Evolutionary conservation across 208 protist genomes (phyloP), one percentile per base, ranked within the genome.

Genomic region (Wallacemonas rigidus): DNA sequence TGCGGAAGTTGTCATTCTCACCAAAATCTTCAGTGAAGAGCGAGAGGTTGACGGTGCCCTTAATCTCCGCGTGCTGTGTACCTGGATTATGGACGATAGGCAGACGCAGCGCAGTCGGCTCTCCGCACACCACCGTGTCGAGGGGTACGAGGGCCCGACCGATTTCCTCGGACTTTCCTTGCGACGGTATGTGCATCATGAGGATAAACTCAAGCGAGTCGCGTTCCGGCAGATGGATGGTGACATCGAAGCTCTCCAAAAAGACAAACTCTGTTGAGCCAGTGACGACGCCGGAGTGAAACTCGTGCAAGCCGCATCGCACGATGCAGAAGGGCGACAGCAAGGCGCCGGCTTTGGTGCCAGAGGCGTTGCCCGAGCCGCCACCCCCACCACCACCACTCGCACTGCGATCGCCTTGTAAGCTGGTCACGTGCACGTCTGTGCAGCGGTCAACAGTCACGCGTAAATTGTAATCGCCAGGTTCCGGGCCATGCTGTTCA

Each of bases 401-500:
- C 14, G 43, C 67, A 56, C 6, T 41, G 57, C 57, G 26, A 4
- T 56, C 17, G 51, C 53, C 51, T 50, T 26, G 40, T 6, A 15
- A n/a, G 56, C 26, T 40, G 26, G 45, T 72, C 3, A 76, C 3
- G 14, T 40, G 47, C 43, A 88, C 39, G 69, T 71, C 84, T 45
- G 57, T 63, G 70, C 82, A 88, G 58, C 82, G 81, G 39, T 83
- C 61, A 0, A 95, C 63, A 8, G 76, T 82, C 26, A 95, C n/a
- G 11, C 70, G 69, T 39, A 92, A 70, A 39, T 74, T 17, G 76
- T 86, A 88, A 0, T 82, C 68, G 3, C 83, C 81, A 2, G 91
- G 87, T 74, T 94, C 89, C n/a, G 89, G 89, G 36, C 91, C 91
- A 79, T 94, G 83, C 67, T 76, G 83, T 26, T 87, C 71, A 12